These are phyloP conservation scores for Penicillium coffeae DNA, from an alignment of 495 filamentous ascomycete species.

Conservation along the genomic window DNA sequence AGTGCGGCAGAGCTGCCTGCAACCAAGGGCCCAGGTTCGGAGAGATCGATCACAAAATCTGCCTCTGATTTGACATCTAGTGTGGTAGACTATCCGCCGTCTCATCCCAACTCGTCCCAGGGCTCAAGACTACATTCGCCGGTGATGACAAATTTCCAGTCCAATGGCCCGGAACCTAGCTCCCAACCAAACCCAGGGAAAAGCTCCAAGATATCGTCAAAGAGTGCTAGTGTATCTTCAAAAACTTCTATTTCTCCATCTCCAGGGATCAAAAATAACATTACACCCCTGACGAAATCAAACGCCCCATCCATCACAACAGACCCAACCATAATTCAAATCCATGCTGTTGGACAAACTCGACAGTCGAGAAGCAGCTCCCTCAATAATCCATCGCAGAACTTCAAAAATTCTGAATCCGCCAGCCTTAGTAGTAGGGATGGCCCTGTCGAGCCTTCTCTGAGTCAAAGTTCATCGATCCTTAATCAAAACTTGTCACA, in stretches of 20 bases:
- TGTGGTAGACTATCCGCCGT: constrained; percentile 22
- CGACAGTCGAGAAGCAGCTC: constrained; percentile 36
- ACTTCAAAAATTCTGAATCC: constrained; percentile 27
- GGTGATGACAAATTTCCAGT: constrained; percentile 26
- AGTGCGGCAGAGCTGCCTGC: constrained; percentile 21
- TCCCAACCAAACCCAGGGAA: constrained; percentile 37
- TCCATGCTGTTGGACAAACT: constrained; percentile 49
- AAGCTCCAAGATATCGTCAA: constrained; percentile 53
- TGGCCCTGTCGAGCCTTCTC: constrained; percentile 20
- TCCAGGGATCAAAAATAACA: constrained; percentile 30
- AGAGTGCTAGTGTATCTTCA: constrained; percentile 49
- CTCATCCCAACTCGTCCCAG: constrained; percentile 30
- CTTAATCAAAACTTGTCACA: constrained; percentile 29
- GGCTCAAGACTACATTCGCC: constrained; percentile 44
- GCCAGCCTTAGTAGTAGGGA: constrained; percentile 32
- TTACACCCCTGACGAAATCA: constrained; percentile 45
- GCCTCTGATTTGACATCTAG: constrained; percentile 19
- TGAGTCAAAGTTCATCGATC: constrained; percentile 30
- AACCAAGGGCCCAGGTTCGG: constrained; percentile 24
- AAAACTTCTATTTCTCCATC: constrained; percentile 50
- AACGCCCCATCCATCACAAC: constrained; percentile 33
- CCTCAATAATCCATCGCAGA: constrained; percentile 25
- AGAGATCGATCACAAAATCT: constrained; percentile 27
- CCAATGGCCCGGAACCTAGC: constrained; percentile 27
- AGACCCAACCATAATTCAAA: constrained; percentile 48